These are phyloP conservation scores for Candida buenavistaensis DNA, from an alignment of 1,139 yeast species.

Conservation along the genomic window DNA sequence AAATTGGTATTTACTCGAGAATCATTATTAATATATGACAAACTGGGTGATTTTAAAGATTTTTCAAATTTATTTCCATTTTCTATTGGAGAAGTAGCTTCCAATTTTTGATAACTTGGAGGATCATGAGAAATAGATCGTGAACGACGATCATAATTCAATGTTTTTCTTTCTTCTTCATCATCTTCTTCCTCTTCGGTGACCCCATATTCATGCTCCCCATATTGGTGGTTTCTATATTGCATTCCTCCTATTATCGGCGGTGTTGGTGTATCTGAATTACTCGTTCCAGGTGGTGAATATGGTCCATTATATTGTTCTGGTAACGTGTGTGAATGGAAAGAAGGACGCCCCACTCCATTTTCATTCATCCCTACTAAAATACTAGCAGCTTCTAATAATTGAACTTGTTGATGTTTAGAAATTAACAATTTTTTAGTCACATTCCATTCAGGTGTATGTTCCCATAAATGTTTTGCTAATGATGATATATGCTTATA, in stretches of 20 bases:
- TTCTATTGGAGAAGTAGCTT: no score
- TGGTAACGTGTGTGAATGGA: constrained; percentile 9
- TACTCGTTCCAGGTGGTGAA: constrained; percentile 9
- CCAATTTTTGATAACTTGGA: no score
- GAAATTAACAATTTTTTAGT: constrained; percentile 77
- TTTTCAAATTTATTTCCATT: constrained; percentile 2
- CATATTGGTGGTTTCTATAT: constrained; percentile 8
- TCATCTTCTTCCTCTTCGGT: neutral
- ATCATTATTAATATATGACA: constrained; percentile 3
- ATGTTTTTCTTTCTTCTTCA: constrained; percentile 1
- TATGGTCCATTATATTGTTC: constrained; percentile 9
- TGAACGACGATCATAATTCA: constrained; percentile 14
- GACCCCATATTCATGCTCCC: constrained; percentile 3
- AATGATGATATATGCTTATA: constrained; percentile 82
- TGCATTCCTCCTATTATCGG: constrained; percentile 8
- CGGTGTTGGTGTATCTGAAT: constrained; percentile 13
- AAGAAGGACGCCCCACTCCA: neutral
- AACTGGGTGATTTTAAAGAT: constrained; percentile 11
- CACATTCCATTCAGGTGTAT: constrained; percentile 90
- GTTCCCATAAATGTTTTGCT: constrained; percentile 75
- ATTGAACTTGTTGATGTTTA: constrained; percentile 90
- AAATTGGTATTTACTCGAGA: constrained; percentile 5
- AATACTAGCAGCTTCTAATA: constrained; percentile 85
- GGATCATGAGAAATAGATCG: constrained; percentile 21
- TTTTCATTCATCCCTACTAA: constrained; percentile 76